Percentiles rank a stretch among this genome's conserved stretches.
These are phyloP conservation scores for Claviceps pazoutovae DNA, from an alignment of 2,329 filamentous ascomycete species.

Conservation along the genomic window DNA sequence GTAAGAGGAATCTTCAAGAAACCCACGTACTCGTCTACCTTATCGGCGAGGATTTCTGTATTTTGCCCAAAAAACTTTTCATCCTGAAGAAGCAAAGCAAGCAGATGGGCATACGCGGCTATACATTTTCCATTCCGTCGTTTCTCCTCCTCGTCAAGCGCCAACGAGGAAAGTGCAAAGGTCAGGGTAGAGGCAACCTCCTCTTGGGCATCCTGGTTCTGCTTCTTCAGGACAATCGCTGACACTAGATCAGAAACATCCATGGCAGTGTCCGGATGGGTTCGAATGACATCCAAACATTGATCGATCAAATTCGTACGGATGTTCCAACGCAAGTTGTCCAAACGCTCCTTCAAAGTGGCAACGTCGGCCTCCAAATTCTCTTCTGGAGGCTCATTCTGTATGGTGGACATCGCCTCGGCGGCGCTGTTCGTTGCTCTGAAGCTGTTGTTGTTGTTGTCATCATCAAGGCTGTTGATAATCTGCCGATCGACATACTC, in stretches of 20 bases:
- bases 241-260: slow-evolving; percentile 80
- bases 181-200: slow-evolving; percentile 75
- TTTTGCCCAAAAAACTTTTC: slow-evolving; percentile 66
- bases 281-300: slow-evolving; percentile 78
- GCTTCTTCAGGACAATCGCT: slow-evolving; percentile 49
- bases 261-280: slow-evolving; percentile 77
- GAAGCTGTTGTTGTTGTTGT: not conserved
- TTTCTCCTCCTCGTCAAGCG: slow-evolving; percentile 44
- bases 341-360: slow-evolving; percentile 58
- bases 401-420: not conserved
- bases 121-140: slow-evolving; percentile 52
- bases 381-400: slow-evolving; percentile 9
- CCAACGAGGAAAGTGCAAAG: slow-evolving; percentile 63
- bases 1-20: slow-evolving; percentile 63
- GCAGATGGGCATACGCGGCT: slow-evolving; percentile 79
- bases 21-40: slow-evolving; percentile 58
- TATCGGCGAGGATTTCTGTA: slow-evolving; percentile 59
- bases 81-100: slow-evolving; percentile 78
- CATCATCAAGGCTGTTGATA: not conserved
- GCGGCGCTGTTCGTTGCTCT: slow-evolving; percentile 5
- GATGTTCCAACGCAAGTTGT: slow-evolving; percentile 58
- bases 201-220: slow-evolving; percentile 41
- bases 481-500: slow-evolving; percentile 4
- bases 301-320: slow-evolving; percentile 72
- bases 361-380: slow-evolving; percentile 8